Base-by-base conservation (phyloP, 108 stramenopile genomes). In the Nannochloropsis granulata region DNA sequence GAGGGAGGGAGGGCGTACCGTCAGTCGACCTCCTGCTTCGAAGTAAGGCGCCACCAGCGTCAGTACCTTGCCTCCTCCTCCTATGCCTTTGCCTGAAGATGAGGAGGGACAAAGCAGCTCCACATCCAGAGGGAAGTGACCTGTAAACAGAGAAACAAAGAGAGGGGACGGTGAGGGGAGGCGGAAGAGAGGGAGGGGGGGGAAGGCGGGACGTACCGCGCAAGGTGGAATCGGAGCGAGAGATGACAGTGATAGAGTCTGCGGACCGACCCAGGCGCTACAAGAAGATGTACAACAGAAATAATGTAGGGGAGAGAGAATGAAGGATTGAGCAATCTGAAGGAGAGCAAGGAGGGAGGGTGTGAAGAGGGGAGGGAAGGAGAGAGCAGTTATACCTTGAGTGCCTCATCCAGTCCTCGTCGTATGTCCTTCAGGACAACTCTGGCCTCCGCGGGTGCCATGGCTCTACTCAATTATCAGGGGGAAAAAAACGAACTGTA, bases 161-260 rank as follows among this genome's bases (percentile, higher is more conserved):
- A 10, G 56, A n/a, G n/a, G n/a, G 0, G n/a, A n/a, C 7, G 56
- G 56, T 71, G 56, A 71, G 56, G n/a, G 2, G 56, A n/a, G 56
- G n/a, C 56, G 2, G 11, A 2, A 0, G 5, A 10, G n/a, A 3
- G 84, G 82, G 81, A 91, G 88, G 8, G 83, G 80, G 79, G 86
- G 82, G 43, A 85, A 78, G 80, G 87, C 88, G 26, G 86, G 78
- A 11, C 88, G 90, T 71, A 88, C 90, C 90, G 12, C 90, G 82
- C 14, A 91, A 81, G 13, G 90, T 91, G 43, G 87, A 88, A 84
- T 91, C 90, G 10, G 82, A 83, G 25, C 90, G 86, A 26, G 86
- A 86, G n/a, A 91, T 85, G 25, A 89, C 81, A 24, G 82, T 19
- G 1, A 12, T 26, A 43, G 84, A 84, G 78, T 16, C 13, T 85